Conservation (phyloP, 441 rosid genomes). For the Populus hybrid region DNA sequence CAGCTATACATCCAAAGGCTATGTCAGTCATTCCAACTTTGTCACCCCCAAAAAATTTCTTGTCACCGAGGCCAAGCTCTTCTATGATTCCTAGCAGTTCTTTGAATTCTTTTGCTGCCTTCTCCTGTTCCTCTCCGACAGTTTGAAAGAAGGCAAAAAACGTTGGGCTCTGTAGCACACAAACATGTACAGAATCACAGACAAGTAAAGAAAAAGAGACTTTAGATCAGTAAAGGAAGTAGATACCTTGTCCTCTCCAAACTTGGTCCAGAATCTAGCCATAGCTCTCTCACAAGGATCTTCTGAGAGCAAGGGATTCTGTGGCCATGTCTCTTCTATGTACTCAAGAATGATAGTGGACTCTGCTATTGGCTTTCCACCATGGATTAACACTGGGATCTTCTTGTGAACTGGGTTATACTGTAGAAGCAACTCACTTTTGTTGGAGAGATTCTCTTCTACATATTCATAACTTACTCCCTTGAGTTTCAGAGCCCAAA, state of each 20-base stretch:
- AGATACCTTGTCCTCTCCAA: slow-evolving; percentile 39
- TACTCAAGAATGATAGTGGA: slow-evolving; percentile 45
- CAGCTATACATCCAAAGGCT: slow-evolving; percentile 45
- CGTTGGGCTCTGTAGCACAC: slow-evolving; percentile 14
- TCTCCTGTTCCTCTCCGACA: slow-evolving; percentile 35
- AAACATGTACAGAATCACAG: background rate
- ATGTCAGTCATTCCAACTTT: slow-evolving; percentile 36
- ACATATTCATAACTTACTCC: slow-evolving; percentile 31
- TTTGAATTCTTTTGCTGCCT: slow-evolving; percentile 33
- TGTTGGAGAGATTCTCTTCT: slow-evolving; percentile 37
- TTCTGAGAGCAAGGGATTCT: slow-evolving; percentile 35
- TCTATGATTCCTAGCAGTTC: slow-evolving; percentile 30
- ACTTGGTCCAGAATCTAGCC: slow-evolving; percentile 51
- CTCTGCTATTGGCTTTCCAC: slow-evolving; percentile 37
- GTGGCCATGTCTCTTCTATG: slow-evolving; percentile 47
- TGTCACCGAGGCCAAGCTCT: slow-evolving; percentile 34
- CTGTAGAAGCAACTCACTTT: slow-evolving; percentile 24
- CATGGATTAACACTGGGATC: slow-evolving; percentile 43
- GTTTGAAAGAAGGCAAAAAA: slow-evolving; percentile 28
- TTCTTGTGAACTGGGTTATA: slow-evolving; percentile 27
- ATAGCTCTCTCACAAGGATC: slow-evolving; percentile 35
- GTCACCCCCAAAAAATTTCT: slow-evolving; percentile 46
- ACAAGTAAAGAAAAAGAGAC: background rate
- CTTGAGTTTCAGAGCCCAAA: slow-evolving; percentile 49
- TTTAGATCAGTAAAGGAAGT: background rate